A percentile compares a stretch with the other conserved stretches of the same genome.
These are phyloP conservation scores for Rhexocercosporidium sp. DNA, from an alignment of 2,329 filamentous ascomycete genomes.

Conservation along the genomic window DNA sequence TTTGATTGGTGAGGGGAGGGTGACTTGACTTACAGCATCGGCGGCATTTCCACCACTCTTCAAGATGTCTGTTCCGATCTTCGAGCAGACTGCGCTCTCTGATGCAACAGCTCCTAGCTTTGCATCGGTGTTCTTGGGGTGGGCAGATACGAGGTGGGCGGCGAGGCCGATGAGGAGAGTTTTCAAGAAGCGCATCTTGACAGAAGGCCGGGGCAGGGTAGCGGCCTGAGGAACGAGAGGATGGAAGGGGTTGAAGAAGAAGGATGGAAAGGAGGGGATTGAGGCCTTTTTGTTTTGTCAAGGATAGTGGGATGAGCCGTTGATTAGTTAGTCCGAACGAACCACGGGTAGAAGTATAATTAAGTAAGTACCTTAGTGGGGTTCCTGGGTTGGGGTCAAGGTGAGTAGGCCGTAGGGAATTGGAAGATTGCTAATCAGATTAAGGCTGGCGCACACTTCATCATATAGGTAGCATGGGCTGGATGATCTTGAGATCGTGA, in stretches of 20 bases:
- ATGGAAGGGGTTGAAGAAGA: neutral
- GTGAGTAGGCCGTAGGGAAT: neutral
- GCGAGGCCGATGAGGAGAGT: constrained; percentile 12
- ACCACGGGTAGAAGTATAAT: neutral
- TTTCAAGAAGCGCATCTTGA: constrained; percentile 9
- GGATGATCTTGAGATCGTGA: too few relatives aligned
- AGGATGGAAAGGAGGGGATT: neutral
- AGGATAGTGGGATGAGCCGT: neutral
- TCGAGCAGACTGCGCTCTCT: constrained; percentile 71
- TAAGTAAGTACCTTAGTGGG: neutral
- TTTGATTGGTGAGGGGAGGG: neutral
- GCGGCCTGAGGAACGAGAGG: neutral
- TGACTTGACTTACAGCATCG: constrained; percentile 48
- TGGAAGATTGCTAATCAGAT: neutral
- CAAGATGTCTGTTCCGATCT: constrained; percentile 69
- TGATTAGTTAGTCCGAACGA: neutral
- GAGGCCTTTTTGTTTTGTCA: neutral
- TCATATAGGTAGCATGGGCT: too few relatives aligned
- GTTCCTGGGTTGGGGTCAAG: neutral
- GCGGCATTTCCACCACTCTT: constrained; percentile 62
- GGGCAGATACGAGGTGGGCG: constrained; percentile 1
- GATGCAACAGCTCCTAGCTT: constrained; percentile 69
- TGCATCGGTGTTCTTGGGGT: neutral
- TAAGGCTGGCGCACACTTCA: neutral
- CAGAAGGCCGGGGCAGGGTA: neutral